Evolutionary conservation across 1,139 yeast genomes (phyloP).

Genomic region (Geotrichum klebahnii): DNA sequence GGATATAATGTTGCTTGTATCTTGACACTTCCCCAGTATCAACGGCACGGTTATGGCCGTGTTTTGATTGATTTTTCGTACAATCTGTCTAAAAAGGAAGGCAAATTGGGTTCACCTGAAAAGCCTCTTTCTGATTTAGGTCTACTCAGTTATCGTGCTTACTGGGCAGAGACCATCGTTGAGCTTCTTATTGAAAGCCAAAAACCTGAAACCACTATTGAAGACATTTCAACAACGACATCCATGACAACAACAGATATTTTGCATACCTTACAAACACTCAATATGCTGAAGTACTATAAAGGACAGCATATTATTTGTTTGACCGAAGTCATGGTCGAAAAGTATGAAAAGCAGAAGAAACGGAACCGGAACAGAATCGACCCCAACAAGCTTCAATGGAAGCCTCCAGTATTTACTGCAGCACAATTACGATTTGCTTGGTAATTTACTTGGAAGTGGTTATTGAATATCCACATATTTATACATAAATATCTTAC

Average conservation of each 20-base stretch:
- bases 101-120: conserved; percentile 93
- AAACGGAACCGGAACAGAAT: conserved; percentile 74
- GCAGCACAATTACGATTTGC: conserved; percentile 95
- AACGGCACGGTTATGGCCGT: conserved; percentile 90
- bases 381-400: conserved; percentile 64
- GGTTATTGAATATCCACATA: conserved; percentile 5
- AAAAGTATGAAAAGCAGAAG: conserved; percentile 67
- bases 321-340: conserved; percentile 75
- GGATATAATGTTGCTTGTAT: conserved; percentile 97
- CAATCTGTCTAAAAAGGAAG: conserved; percentile 79
- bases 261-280: conserved; percentile 83
- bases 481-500: background rate
- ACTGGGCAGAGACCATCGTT: conserved; percentile 89
- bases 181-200: conserved; percentile 63
- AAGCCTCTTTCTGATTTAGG: conserved; percentile 96
- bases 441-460: conserved; percentile 51
- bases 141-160: conserved; percentile 85
- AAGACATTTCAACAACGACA: conserved; percentile 79
- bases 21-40: conserved; percentile 91
- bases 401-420: conserved; percentile 97
- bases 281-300: conserved; percentile 84
- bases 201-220: conserved; percentile 74
- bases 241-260: conserved; percentile 97
- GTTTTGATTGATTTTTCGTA: conserved; percentile 88
- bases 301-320: conserved; percentile 95